These are phyloP conservation scores for Picochlorum sp. DNA, from an alignment of 139 green algal species.

Conservation along the genomic window DNA sequence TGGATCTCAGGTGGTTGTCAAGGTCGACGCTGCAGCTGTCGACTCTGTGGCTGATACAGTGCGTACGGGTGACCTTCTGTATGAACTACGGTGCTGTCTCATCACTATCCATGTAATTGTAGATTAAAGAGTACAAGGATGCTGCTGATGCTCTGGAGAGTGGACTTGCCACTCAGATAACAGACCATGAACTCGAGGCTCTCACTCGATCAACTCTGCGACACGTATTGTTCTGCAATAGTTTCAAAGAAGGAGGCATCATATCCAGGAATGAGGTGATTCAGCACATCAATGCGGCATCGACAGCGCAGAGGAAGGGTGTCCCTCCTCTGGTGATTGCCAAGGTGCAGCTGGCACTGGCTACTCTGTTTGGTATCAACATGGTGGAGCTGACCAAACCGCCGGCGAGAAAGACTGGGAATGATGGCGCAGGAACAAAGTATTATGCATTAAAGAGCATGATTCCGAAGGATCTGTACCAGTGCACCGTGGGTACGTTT, in stretches of 20 bases:
- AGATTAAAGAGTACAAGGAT: background rate
- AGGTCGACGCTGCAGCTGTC: no score
- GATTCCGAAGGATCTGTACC: slow-evolving; percentile 10
- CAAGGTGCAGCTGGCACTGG: slow-evolving; percentile 13
- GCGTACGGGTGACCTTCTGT: no score
- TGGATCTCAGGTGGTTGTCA: no score
- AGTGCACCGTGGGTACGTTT: background rate
- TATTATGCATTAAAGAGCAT: slow-evolving; percentile 26
- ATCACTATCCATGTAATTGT: background rate
- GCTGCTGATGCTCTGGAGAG: background rate
- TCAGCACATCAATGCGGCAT: slow-evolving; percentile 6
- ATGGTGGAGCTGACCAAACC: slow-evolving; percentile 12
- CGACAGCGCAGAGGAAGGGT: background rate
- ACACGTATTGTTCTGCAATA: slow-evolving; percentile 22
- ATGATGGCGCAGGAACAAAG: slow-evolving; percentile 8
- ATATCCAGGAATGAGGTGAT: slow-evolving; percentile 15
- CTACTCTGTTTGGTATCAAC: slow-evolving; percentile 20
- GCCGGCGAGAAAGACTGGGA: background rate
- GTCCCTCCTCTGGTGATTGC: slow-evolving; percentile 18
- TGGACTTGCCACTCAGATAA: background rate
- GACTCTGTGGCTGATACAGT: no score
- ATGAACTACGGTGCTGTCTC: no score
- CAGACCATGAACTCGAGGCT: background rate
- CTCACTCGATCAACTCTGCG: slow-evolving; percentile 13
- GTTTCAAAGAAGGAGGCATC: slow-evolving; percentile 12